Evolutionary conservation across 2,329 filamentous ascomycete species (phyloP).

Genomic region (Penicillium sp.): DNA sequence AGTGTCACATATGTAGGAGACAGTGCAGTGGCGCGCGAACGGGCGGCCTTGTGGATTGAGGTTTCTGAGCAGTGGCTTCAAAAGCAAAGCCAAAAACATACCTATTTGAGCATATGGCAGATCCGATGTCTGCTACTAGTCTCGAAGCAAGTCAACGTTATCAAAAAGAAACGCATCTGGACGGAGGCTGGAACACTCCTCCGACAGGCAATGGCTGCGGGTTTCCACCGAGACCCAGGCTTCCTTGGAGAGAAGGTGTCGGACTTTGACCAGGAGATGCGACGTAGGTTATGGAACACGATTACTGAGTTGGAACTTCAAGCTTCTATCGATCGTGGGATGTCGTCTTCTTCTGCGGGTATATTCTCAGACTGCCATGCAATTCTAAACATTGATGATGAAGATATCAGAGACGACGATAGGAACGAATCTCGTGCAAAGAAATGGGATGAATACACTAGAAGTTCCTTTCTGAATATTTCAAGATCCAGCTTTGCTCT

Average conservation of each 20-base stretch:
- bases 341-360: conserved; percentile 37
- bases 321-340: conserved; percentile 49
- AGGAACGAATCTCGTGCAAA: background rate
- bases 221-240: conserved; percentile 50
- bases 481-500: conserved; percentile 24
- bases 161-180: conserved; percentile 53
- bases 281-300: conserved; percentile 49
- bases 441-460: conserved; percentile 20
- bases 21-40: conserved; percentile 17
- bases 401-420: conserved; percentile 14
- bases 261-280: conserved; percentile 50
- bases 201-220: conserved; percentile 49
- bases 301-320: conserved; percentile 54
- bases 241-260: conserved; percentile 36
- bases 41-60: conserved; percentile 19
- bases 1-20: conserved; percentile 18
- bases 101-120: conserved; percentile 50
- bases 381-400: conserved; percentile 29
- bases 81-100: conserved; percentile 50
- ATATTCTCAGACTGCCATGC: conserved; percentile 12
- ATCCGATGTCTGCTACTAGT: conserved; percentile 49
- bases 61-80: conserved; percentile 18
- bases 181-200: conserved; percentile 48
- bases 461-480: conserved; percentile 27
- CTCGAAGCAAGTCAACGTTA: conserved; percentile 47